These are phyloP conservation scores for Daldinia grandis DNA, from an alignment of 495 filamentous ascomycete genomes.

Conservation along the genomic window DNA sequence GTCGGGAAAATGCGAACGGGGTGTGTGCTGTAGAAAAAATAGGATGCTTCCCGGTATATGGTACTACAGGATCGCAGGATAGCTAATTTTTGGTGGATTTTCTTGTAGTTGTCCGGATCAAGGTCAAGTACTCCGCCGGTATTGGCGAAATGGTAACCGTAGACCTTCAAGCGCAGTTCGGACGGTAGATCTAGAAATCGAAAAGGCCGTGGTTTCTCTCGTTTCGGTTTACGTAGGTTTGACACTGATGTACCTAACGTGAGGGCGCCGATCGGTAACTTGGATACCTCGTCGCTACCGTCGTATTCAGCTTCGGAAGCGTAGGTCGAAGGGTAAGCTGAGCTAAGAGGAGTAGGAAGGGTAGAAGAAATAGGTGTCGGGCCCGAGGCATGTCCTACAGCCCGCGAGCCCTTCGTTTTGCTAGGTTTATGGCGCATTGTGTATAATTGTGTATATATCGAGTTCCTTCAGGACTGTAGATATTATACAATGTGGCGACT, in stretches of 20 bases:
- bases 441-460: constrained; percentile 2
- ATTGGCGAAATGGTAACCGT: constrained; percentile 65
- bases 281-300: constrained; percentile 38
- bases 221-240: constrained; percentile 28
- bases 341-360: constrained; percentile 48
- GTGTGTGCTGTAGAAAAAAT: constrained; percentile 77
- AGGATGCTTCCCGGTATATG: constrained; percentile 75
- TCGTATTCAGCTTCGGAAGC: constrained; percentile 56
- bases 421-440: constrained; percentile 49
- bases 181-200: constrained; percentile 79
- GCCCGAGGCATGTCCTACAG: constrained; percentile 23
- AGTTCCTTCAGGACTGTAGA: not conserved
- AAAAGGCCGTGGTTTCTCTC: constrained; percentile 59
- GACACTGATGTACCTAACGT: constrained; percentile 41
- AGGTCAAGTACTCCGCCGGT: constrained; percentile 71
- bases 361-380: constrained; percentile 49
- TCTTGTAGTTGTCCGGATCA: constrained; percentile 69
- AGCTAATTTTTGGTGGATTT: constrained; percentile 61
- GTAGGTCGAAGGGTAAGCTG: constrained; percentile 54
- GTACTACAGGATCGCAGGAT: constrained; percentile 70
- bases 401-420: constrained; percentile 46
- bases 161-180: constrained; percentile 78
- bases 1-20: constrained; percentile 81
- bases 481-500: constrained; percentile 1
- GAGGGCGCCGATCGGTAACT: constrained; percentile 46